These are phyloP conservation scores for Meira nashicola DNA, from an alignment of 1,284 basidiomycete genomes.

Conservation along the genomic window DNA sequence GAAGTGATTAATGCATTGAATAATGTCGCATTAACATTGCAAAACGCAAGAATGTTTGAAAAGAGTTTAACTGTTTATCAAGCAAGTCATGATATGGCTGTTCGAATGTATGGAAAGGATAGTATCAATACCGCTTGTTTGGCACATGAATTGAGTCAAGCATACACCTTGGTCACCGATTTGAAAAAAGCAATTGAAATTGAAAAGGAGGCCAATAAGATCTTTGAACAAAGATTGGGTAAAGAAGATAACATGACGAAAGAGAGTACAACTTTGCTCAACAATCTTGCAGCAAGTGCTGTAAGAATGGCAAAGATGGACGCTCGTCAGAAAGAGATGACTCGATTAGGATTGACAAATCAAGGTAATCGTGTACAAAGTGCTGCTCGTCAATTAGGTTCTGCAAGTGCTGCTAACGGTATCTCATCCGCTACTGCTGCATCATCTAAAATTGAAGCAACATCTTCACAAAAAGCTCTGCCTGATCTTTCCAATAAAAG, in stretches of 20 bases:
- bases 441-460: slow-evolving; percentile 13
- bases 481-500: slow-evolving; percentile 23
- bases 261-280: slow-evolving; percentile 47
- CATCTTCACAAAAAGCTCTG: background rate
- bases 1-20: slow-evolving; percentile 57
- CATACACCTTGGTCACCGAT: slow-evolving; percentile 43
- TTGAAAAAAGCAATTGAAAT: slow-evolving; percentile 44
- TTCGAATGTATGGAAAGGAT: slow-evolving; percentile 41
- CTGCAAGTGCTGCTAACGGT: background rate
- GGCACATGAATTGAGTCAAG: slow-evolving; percentile 49
- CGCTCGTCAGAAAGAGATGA: slow-evolving; percentile 28
- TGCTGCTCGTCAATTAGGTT: background rate
- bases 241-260: slow-evolving; percentile 49
- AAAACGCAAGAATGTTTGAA: slow-evolving; percentile 38
- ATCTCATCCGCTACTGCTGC: slow-evolving; percentile 6
- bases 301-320: slow-evolving; percentile 46
- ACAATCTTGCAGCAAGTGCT: slow-evolving; percentile 42
- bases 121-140: slow-evolving; percentile 49
- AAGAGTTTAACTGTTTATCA: slow-evolving; percentile 37
- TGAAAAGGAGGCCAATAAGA: slow-evolving; percentile 46
- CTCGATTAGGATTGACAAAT: background rate
- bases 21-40: slow-evolving; percentile 45
- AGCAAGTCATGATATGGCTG: slow-evolving; percentile 37
- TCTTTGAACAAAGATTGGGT: slow-evolving; percentile 46
- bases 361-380: slow-evolving; percentile 1